A percentile compares a stretch with the other conserved stretches of the same genome.
Evolutionary conservation across 768 basidiomycete genomes (phyloP).

Genomic region (Leccinum disarticulatum): DNA sequence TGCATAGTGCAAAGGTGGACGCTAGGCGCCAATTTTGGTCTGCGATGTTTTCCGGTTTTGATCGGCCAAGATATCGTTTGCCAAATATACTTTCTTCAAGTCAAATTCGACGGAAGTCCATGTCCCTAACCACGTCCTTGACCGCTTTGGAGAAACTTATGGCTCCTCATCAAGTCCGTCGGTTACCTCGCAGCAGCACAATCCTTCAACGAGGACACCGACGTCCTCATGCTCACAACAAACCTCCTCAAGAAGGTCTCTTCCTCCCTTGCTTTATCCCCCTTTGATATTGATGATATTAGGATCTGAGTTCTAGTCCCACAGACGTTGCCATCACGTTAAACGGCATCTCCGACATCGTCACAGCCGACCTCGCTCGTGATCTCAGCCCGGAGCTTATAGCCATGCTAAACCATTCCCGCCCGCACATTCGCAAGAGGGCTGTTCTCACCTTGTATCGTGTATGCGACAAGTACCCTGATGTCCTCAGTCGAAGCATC

Average conservation of each 20-base stretch:
- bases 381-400: conserved; percentile 86
- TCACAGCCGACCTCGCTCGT: conserved; percentile 85
- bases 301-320: conserved; percentile 82
- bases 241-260: conserved; percentile 92
- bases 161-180: conserved; percentile 61
- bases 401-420: conserved; percentile 86
- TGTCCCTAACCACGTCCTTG: conserved; percentile 17
- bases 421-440: conserved; percentile 84
- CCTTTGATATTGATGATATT: conserved; percentile 12
- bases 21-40: conserved; percentile 27
- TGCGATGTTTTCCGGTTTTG: conserved; percentile 18
- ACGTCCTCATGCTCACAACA: conserved; percentile 96
- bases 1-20: conserved; percentile 14
- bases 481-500: conserved; percentile 65
- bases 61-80: conserved; percentile 17
- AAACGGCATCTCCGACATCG: conserved; percentile 80
- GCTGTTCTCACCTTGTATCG: conserved; percentile 85
- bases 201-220: conserved; percentile 92
- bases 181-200: conserved; percentile 93
- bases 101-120: conserved; percentile 12
- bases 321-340: conserved; percentile 74
- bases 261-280: neutral
- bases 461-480: conserved; percentile 79
- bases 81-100: conserved; percentile 1
- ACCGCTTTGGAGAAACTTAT: conserved; percentile 21